Evolutionary conservation across 371 early-diverging fungal species (phyloP), one percentile per base, ranked within the genome.

Genomic region (Actinomucor elegans): DNA sequence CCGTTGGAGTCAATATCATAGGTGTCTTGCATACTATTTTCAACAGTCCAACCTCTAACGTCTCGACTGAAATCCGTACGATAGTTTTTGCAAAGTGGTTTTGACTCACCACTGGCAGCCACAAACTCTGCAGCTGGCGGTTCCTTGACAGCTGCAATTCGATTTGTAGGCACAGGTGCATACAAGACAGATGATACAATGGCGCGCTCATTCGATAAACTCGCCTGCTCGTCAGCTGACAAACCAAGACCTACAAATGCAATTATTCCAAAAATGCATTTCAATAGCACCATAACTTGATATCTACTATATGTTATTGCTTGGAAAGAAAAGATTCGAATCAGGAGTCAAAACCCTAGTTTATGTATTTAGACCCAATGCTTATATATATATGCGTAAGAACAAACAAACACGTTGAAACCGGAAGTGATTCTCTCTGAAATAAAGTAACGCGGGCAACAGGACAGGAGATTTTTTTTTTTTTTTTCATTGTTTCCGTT

Each of bases 21-120:
- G 5, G 64, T 64, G 43, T 64, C 64, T 15, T 58, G 54, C 55
- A 50, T 58, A 24, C 33, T 55, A 37, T 59, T 46, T 31, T 64
- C 59, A 0, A 59, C 59, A 20, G 34, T 32, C 64, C 64, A 64
- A 6, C 64, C 64, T 28, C 47, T 21, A 3, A 36, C 24, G 17
- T 54, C 34, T 4, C 18, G 35, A 24, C 14, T 36, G 10, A 64
- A 64, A 12, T 54, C 43, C 4, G 59, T 55, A 21, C 52, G 50
- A 17, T 45, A 50, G 20, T 59, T 64, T 7, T 55, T 46, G 23
- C 64, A 64, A 1, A 35, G 15, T 11, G 46, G 18, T 20, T 55
- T 55, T 61, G 37, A 33, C 29, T 55, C 42, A 9, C 36, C 38
- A 40, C 26, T 41, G 6, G 44, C 11, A 1, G 53, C 31, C n/a